Evolutionary conservation across 352 stramenopile genomes (phyloP).

Genomic region (Peronospora belbahrii): DNA sequence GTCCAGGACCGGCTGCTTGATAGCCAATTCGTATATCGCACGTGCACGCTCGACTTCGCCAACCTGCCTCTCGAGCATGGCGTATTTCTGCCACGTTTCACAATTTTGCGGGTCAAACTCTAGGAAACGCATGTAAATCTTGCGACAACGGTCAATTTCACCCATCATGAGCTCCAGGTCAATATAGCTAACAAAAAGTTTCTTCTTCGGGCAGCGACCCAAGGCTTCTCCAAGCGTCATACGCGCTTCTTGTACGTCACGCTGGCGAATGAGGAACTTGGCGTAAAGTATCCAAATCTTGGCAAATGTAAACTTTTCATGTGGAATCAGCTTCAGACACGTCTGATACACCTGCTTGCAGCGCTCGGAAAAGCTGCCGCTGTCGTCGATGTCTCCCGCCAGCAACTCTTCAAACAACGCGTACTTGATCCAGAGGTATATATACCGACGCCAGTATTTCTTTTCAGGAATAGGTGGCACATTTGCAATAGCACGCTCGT

Average conservation of each 20-base stretch:
- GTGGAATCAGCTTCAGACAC: constrained; percentile 91
- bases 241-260: constrained; percentile 87
- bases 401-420: constrained; percentile 96
- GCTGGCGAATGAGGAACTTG: constrained; percentile 94
- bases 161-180: constrained; percentile 96
- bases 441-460: constrained; percentile 96
- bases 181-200: constrained; percentile 91
- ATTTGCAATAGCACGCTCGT: constrained; percentile 92
- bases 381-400: constrained; percentile 49
- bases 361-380: constrained; percentile 38
- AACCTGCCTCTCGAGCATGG: constrained; percentile 92
- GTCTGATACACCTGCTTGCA: constrained; percentile 92
- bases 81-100: constrained; percentile 93
- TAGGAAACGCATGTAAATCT: constrained; percentile 83
- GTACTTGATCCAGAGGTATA: constrained; percentile 99
- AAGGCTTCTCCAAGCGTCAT: constrained; percentile 92
- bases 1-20: constrained; percentile 92
- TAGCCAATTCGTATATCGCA: constrained; percentile 95
- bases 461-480: constrained; percentile 94
- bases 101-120: constrained; percentile 87
- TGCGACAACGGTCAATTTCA: constrained; percentile 95
- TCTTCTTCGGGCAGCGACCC: constrained; percentile 89
- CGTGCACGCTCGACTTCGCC: constrained; percentile 90
- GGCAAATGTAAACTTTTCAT: constrained; percentile 95
- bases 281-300: constrained; percentile 98